Conservation (phyloP, 345 rosid genomes). For the Populus euphratica region DNA sequence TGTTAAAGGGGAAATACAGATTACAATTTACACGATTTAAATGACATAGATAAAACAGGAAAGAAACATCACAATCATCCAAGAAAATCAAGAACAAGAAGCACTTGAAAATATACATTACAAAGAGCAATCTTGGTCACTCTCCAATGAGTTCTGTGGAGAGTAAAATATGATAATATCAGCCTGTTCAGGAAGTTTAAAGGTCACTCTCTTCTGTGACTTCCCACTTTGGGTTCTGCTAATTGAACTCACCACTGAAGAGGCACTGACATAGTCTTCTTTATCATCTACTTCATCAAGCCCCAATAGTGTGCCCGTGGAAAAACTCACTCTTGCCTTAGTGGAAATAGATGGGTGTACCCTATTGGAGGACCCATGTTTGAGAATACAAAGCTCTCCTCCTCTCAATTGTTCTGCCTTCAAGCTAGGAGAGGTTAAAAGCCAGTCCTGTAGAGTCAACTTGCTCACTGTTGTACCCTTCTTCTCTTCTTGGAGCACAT, state of each 20-base stretch:
- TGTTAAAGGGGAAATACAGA: not conserved
- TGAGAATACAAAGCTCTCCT: slow-evolving; percentile 26
- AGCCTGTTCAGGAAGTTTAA: slow-evolving; percentile 39
- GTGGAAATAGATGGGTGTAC: slow-evolving; percentile 18
- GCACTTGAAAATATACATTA: not conserved
- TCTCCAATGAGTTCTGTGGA: slow-evolving; percentile 3
- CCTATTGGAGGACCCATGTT: slow-evolving; percentile 17
- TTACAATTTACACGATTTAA: not conserved
- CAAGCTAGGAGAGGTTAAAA: slow-evolving; percentile 28
- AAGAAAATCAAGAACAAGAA: not conserved
- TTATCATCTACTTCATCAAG: slow-evolving; percentile 12
- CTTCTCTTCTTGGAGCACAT: slow-evolving; percentile 3
- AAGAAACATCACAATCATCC: not conserved
- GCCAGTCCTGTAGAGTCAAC: slow-evolving; percentile 38
- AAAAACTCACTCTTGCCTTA: not conserved
- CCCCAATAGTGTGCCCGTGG: slow-evolving; percentile 13
- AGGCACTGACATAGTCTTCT: not conserved
- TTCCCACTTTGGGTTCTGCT: slow-evolving; percentile 23
- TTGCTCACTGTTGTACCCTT: not conserved
- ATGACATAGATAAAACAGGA: not conserved
- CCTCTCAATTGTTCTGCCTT: slow-evolving; percentile 13
- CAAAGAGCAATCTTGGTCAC: not conserved
- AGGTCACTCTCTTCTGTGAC: slow-evolving; percentile 37
- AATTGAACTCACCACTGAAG: slow-evolving; percentile 2
- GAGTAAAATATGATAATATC: slow-evolving; percentile 35